These are phyloP conservation scores for Rhodamnia rubescens DNA, from an alignment of 345 rosid genomes.

Conservation along the genomic window DNA sequence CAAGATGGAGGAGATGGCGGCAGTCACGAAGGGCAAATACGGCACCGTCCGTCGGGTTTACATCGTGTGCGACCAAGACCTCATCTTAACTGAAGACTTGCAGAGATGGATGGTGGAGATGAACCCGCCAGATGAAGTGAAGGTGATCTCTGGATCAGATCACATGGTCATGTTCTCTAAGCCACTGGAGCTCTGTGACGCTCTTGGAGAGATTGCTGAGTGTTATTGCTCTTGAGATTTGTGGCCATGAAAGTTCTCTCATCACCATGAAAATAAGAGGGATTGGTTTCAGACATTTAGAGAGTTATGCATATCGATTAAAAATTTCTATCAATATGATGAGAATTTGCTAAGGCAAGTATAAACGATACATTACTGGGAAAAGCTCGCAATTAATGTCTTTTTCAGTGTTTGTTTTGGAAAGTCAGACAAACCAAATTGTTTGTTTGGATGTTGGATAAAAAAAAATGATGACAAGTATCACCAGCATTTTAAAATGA, in stretches of 20 bases:
- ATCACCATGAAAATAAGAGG: background rate
- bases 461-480: no score
- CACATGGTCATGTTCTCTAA: constrained; percentile 34
- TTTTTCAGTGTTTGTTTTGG: no score
- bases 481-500: no score
- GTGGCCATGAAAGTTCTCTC: background rate
- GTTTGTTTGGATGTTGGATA: no score
- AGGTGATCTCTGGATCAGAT: constrained; percentile 21
- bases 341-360: no score
- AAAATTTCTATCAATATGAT: no score
- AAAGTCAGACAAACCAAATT: no score
- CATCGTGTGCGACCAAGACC: constrained; percentile 18
- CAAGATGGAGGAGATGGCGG: background rate
- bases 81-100: background rate
- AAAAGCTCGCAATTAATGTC: no score
- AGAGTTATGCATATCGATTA: background rate
- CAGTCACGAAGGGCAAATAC: constrained; percentile 12
- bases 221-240: background rate
- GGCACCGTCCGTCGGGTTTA: constrained; percentile 11
- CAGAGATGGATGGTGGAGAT: constrained; percentile 27
- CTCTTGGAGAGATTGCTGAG: constrained; percentile 13
- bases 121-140: constrained; percentile 16
- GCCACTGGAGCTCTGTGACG: constrained; percentile 13
- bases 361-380: no score
- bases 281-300: background rate